These are phyloP conservation scores for Suillus variegatus DNA, from an alignment of 768 basidiomycete genomes.

Conservation along the genomic window DNA sequence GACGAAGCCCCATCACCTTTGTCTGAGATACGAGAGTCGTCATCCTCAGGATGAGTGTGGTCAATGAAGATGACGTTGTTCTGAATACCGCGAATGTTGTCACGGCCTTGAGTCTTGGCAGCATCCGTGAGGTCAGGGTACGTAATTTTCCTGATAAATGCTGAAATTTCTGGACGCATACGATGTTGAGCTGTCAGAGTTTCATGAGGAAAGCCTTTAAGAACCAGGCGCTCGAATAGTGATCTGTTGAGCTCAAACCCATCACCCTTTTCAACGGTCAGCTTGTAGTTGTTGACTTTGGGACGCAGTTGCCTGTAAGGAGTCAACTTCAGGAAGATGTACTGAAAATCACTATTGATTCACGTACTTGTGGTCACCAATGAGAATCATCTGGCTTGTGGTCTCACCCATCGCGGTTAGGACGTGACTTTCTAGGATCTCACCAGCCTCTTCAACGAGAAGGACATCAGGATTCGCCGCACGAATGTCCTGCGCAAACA, in stretches of 20 bases:
- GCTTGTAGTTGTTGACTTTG: constrained; percentile 63
- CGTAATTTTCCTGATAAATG: constrained; percentile 58
- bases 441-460: constrained; percentile 73
- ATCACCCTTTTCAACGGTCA: constrained; percentile 69
- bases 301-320: constrained; percentile 64
- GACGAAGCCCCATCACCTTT: constrained; percentile 45
- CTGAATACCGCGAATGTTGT: constrained; percentile 53
- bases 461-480: constrained; percentile 51
- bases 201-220: constrained; percentile 61
- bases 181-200: constrained; percentile 62
- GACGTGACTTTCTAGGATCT: constrained; percentile 69
- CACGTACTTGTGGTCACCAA: constrained; percentile 72
- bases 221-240: constrained; percentile 68
- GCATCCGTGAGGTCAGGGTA: constrained; percentile 68
- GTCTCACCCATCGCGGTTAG: constrained; percentile 52
- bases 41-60: constrained; percentile 58
- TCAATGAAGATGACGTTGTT: constrained; percentile 63
- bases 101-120: constrained; percentile 46
- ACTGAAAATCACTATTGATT: background rate
- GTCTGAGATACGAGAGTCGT: constrained; percentile 42
- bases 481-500: constrained; percentile 49
- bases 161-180: constrained; percentile 75
- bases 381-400: constrained; percentile 59
- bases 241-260: constrained; percentile 69
- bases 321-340: background rate